Evolutionary conservation across 2,329 filamentous ascomycete genomes (phyloP).

Genomic region (Colletotrichum tofieldiae): DNA sequence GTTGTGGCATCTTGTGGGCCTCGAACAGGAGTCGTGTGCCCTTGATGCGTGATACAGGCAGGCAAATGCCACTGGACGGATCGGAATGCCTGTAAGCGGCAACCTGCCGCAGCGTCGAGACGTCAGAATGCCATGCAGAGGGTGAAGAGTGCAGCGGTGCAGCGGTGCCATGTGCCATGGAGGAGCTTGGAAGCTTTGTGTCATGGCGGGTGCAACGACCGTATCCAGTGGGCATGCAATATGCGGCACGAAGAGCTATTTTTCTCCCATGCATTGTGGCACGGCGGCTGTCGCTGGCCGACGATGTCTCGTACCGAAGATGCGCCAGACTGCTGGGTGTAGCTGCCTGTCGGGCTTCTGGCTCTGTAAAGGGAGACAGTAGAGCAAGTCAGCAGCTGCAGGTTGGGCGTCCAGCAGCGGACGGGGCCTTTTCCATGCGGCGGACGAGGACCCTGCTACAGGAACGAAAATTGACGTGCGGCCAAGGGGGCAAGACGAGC

Average conservation of each 20-base stretch:
- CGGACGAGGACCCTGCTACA: too few species aligned
- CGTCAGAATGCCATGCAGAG: background rate
- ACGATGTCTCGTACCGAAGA: background rate
- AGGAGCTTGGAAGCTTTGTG: conserved; percentile 5
- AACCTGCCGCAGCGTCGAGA: conserved; percentile 4
- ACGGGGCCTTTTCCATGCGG: too few species aligned
- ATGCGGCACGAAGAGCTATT: background rate
- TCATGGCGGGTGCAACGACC: conserved; percentile 22
- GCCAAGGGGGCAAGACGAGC: too few species aligned
- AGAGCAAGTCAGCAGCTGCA: too few species aligned
- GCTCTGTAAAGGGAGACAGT: too few species aligned
- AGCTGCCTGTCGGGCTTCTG: too few species aligned
- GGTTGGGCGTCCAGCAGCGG: too few species aligned
- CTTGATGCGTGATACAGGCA: background rate
- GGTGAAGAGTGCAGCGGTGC: conserved; percentile 7
- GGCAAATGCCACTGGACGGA: background rate
- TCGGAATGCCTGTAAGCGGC: background rate
- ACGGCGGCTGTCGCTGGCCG: conserved; percentile 21
- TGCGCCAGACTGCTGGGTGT: too few species aligned
- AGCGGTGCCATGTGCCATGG: conserved; percentile 33
- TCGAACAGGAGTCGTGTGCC: background rate
- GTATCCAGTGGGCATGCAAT: background rate
- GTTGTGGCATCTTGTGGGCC: background rate
- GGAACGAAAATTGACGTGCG: too few species aligned
- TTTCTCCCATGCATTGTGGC: conserved; percentile 1